These are phyloP conservation scores for Marsdenia floribunda DNA, from an alignment of 257 asterid species.

Conservation along the genomic window DNA sequence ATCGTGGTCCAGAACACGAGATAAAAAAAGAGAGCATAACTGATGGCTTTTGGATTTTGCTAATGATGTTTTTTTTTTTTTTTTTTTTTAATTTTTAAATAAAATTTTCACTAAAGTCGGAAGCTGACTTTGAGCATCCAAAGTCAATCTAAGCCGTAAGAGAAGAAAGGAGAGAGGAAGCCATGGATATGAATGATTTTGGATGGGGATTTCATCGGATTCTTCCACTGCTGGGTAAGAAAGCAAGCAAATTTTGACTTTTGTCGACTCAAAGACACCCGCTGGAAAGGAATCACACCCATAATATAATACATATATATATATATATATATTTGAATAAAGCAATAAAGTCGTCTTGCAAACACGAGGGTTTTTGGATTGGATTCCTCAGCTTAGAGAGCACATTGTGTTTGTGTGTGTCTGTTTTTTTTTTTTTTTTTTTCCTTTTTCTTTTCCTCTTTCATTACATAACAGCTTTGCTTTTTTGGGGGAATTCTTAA, in stretches of 20 bases:
- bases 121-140: background rate
- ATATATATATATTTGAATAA: background rate
- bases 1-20: background rate
- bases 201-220: background rate
- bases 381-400: background rate
- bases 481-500: too few species aligned
- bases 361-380: background rate
- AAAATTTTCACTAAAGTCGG: background rate
- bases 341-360: background rate
- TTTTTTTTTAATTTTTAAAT: background rate
- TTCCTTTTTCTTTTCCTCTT: too few species aligned
- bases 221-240: background rate
- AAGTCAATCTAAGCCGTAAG: background rate
- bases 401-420: background rate
- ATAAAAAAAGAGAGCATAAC: background rate
- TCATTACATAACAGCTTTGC: too few species aligned
- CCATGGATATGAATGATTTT: background rate
- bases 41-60: background rate
- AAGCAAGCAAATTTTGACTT: background rate
- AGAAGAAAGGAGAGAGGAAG: background rate
- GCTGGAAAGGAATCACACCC: background rate
- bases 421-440: too few species aligned
- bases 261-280: background rate
- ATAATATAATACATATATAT: too few species aligned
- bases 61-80: background rate